Evolutionary conservation across 345 rosid species (phyloP).

Genomic region (Linum trigynum): DNA sequence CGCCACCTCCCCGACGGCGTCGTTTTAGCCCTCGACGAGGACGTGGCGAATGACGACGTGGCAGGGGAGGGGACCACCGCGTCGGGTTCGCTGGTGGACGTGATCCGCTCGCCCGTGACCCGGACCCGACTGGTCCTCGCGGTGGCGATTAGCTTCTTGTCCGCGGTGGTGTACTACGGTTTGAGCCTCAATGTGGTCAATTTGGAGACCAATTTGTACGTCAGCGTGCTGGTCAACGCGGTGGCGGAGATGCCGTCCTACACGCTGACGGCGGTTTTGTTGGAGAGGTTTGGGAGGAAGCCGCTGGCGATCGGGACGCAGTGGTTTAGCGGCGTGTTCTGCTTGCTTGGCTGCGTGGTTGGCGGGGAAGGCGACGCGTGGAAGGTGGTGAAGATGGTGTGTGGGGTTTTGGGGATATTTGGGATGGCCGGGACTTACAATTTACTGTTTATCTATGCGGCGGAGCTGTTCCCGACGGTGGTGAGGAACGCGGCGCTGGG

Average conservation of each 20-base stretch:
- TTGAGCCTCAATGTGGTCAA: slow-evolving; percentile 78
- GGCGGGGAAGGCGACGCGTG: slow-evolving; percentile 40
- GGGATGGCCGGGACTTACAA: slow-evolving; percentile 89
- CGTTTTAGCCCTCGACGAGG: slow-evolving; percentile 56
- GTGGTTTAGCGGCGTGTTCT: slow-evolving; percentile 75
- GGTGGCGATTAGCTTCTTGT: slow-evolving; percentile 49
- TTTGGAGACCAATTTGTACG: slow-evolving; percentile 74
- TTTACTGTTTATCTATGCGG: slow-evolving; percentile 65
- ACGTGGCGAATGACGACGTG: slow-evolving; percentile 18
- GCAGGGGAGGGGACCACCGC: slow-evolving; percentile 22
- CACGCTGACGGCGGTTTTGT: slow-evolving; percentile 56
- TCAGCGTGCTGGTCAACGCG: slow-evolving; percentile 64
- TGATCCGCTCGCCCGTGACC: slow-evolving; percentile 48
- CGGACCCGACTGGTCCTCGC: slow-evolving; percentile 51
- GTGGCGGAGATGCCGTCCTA: slow-evolving; percentile 83
- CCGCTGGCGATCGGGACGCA: slow-evolving; percentile 69
- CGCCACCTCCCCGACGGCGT: slow-evolving; percentile 53
- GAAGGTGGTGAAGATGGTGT: slow-evolving; percentile 53
- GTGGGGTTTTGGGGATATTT: slow-evolving; percentile 74
- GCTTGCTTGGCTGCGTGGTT: slow-evolving; percentile 40
- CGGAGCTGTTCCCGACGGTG: slow-evolving; percentile 85
- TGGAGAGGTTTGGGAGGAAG: slow-evolving; percentile 67
- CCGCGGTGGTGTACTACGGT: slow-evolving; percentile 84
- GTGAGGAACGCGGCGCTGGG: slow-evolving; percentile 92
- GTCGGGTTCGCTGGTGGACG: slow-evolving; percentile 60